These are phyloP conservation scores for Balansia obtecta DNA, from an alignment of 2,329 filamentous ascomycete species.

Conservation along the genomic window DNA sequence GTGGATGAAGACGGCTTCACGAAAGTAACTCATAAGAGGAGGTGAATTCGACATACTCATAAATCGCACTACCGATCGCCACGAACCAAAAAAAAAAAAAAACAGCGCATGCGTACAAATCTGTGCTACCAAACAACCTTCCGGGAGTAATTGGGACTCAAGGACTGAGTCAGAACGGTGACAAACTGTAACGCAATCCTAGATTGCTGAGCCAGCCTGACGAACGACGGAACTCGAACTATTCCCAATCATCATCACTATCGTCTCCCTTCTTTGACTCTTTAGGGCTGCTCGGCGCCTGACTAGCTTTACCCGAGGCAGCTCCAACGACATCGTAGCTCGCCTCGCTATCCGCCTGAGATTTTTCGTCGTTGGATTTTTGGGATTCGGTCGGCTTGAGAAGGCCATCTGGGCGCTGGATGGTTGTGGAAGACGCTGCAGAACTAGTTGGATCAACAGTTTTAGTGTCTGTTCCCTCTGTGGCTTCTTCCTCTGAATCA, in stretches of 20 bases:
- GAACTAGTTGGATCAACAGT: conserved; percentile 24
- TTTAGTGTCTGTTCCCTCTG: conserved; percentile 12
- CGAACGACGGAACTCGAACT: not conserved
- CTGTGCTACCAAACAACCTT: conserved; percentile 1
- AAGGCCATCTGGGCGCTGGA: conserved; percentile 37
- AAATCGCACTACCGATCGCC: not conserved
- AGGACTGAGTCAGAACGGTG: conserved; percentile 20
- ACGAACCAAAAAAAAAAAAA: conserved; percentile 17
- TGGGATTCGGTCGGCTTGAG: conserved; percentile 54
- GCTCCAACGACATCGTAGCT: conserved; percentile 90
- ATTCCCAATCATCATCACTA: conserved; percentile 17
- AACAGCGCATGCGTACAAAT: conserved; percentile 12
- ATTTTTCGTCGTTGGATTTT: conserved; percentile 77
- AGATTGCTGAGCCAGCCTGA: not conserved
- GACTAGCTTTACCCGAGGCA: conserved; percentile 62
- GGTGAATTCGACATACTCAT: conserved; percentile 23
- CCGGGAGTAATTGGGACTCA: conserved; percentile 6
- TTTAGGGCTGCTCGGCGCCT: conserved; percentile 57
- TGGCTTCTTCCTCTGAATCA: conserved; percentile 36
- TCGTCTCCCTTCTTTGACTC: conserved; percentile 37
- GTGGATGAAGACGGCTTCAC: conserved; percentile 76
- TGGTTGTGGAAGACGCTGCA: conserved; percentile 45
- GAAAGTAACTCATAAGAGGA: conserved; percentile 59
- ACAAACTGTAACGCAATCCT: conserved; percentile 6
- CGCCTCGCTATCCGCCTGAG: conserved; percentile 82